phyloP scores from a whole-genome alignment of 139 green algal genomes.

The Chlamydomonas urium region DNA sequence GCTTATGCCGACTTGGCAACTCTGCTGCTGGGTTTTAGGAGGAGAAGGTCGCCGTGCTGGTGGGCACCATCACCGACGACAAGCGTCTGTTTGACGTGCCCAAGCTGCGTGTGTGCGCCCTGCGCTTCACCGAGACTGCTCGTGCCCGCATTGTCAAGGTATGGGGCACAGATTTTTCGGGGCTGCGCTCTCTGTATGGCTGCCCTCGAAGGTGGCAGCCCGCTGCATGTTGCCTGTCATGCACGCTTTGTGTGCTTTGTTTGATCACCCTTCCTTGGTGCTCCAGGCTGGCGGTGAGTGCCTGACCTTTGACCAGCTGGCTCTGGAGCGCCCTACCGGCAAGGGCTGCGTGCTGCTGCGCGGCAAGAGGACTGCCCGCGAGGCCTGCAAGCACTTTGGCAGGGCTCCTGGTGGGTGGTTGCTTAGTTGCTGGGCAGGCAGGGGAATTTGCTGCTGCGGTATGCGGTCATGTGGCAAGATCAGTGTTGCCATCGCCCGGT shows the following conservation, averaged over 20 bases:
- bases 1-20: too few species aligned
- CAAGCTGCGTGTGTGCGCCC: conserved; percentile 85
- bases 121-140: conserved; percentile 96
- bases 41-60: conserved; percentile 89
- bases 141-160: conserved; percentile 95
- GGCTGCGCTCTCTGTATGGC: neutral
- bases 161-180: too few species aligned
- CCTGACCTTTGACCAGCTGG: conserved; percentile 99
- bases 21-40: too few species aligned
- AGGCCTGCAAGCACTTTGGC: conserved; percentile 97
- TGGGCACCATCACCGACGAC: conserved; percentile 96
- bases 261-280: too few species aligned
- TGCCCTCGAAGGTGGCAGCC: too few species aligned
- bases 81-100: conserved; percentile 86
- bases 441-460: too few species aligned
- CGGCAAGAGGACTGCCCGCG: conserved; percentile 90
- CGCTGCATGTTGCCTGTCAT: neutral
- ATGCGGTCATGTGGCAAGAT: too few species aligned
- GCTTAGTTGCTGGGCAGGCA: too few species aligned
- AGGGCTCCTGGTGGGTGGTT: conserved; percentile 55
- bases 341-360: conserved; percentile 89
- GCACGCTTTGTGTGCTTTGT: too few species aligned
- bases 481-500: too few species aligned
- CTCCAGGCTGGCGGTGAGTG: conserved; percentile 88
- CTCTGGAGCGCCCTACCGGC: conserved; percentile 87